Base-by-base conservation (phyloP, 2,329 filamentous ascomycete genomes). In the Ophiosphaerella narmari region DNA sequence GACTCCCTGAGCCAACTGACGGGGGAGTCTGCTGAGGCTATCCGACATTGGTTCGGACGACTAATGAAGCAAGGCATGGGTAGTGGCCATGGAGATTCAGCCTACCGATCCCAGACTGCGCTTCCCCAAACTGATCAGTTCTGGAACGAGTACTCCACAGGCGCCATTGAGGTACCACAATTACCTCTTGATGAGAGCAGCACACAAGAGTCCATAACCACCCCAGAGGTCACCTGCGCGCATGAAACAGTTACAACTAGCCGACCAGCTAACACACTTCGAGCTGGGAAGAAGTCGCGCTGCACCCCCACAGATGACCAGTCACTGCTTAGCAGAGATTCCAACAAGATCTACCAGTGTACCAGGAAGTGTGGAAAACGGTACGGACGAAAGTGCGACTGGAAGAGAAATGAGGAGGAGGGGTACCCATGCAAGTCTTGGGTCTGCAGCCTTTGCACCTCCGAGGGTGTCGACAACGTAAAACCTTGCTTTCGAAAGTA, bases 341-440 rank as follows among this genome's bases (percentile, higher is more conserved):
- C 66, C 8, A 70, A 63, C 41, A 73, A 73, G 29, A 70, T 73
- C 35, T 73, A 71, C 49, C 71, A 73, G 39, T 73, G 71, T 50
- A 73, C 71, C 6, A 38, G 70, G 23, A 72, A 72, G 44, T 73
- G 71, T 33, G 71, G 71, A 9, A 73, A 72, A 50, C 61, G 70
- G 7, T 73, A 72, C 52, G 68, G 67, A 6, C 65, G 70, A 6
- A 73, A 73, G 56, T 72, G 68, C 33, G 71, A 73, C 55, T 73
- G 70, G 71, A 73, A 72, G 55, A 60, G 71, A 41, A 72, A 73
- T 31, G 71, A 73, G 37, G 70, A 73, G 46, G 69, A 73, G 43
- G 66, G 65, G 7, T 73, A 73, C 43, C 71, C 71, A 9, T 66
- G 66, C 46, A 67, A 68, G 41, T 67, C 61, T 7, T 70, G 68